Conservation (phyloP, 495 filamentous ascomycete genomes). For the Trichoderma gamsii region DNA sequence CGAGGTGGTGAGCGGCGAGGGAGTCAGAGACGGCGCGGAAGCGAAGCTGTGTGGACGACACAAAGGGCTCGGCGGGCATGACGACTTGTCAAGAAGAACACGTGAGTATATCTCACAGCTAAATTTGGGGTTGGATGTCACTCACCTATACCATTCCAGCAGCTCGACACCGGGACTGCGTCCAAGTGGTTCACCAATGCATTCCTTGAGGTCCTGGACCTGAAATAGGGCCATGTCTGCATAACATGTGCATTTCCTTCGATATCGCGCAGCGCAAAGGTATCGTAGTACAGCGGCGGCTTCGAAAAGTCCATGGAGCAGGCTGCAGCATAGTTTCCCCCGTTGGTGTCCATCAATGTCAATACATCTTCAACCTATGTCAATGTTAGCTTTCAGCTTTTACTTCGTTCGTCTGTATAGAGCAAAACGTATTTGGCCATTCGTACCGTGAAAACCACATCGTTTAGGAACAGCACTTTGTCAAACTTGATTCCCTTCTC, state of each 20-base stretch:
- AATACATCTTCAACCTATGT: conserved; percentile 57
- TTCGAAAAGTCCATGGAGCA: conserved; percentile 73
- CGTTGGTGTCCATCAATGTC: conserved; percentile 63
- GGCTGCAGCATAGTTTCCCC: conserved; percentile 69
- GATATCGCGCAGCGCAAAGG: conserved; percentile 73
- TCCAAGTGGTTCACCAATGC: conserved; percentile 47
- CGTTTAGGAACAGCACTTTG: conserved; percentile 66
- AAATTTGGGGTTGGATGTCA: conserved; percentile 18
- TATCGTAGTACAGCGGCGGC: conserved; percentile 70
- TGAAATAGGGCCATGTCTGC: conserved; percentile 75
- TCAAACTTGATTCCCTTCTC: conserved; percentile 53
- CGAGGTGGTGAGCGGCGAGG: conserved; percentile 62
- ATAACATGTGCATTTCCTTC: conserved; percentile 55
- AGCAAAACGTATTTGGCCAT: neutral
- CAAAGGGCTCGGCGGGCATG: conserved; percentile 57
- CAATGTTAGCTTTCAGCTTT: conserved; percentile 8
- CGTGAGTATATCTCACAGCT: neutral
- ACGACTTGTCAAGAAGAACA: conserved; percentile 31
- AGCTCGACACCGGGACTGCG: conserved; percentile 63
- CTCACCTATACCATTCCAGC: conserved; percentile 76
- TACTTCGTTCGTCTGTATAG: neutral
- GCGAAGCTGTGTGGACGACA: conserved; percentile 39
- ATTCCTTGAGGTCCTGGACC: conserved; percentile 49
- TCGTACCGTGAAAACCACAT: conserved; percentile 65
- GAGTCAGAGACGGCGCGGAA: conserved; percentile 70